A percentile compares a stretch with the other conserved stretches of the same genome.
Conservation (phyloP, 2,329 filamentous ascomycete species). For the Sporothrix globosa region DNA sequence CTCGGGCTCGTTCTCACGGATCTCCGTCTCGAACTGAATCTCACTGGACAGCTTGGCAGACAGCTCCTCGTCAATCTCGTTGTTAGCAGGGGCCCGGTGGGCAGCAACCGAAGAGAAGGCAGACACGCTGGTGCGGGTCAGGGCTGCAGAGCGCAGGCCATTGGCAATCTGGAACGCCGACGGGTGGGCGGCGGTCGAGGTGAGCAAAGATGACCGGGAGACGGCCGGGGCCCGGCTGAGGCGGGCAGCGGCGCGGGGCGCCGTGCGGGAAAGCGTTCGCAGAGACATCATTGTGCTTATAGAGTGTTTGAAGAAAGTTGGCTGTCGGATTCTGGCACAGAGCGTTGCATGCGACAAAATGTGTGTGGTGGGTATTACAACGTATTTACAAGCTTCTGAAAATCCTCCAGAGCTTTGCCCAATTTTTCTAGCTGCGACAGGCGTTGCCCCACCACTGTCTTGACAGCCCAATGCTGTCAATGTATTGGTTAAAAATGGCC, state of each 20-base stretch:
- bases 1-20: conserved; percentile 71
- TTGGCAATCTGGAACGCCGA: conserved; percentile 39
- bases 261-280: conserved; percentile 65
- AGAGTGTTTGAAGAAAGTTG: not conserved
- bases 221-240: conserved; percentile 50
- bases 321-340: conserved; percentile 25
- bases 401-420: conserved; percentile 26
- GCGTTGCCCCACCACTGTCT: conserved; percentile 17
- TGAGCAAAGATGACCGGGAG: conserved; percentile 6
- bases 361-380: no score
- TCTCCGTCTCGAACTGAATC: conserved; percentile 79
- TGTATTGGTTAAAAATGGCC: not conserved
- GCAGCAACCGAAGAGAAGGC: conserved; percentile 55
- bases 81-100: conserved; percentile 47
- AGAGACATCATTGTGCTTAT: conserved; percentile 67
- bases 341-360: conserved; percentile 15
- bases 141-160: conserved; percentile 44
- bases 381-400: conserved; percentile 30
- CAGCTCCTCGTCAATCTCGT: conserved; percentile 75
- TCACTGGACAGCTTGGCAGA: conserved; percentile 83
- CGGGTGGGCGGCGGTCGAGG: conserved; percentile 9
- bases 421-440: conserved; percentile 21
- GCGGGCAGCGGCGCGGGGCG: conserved; percentile 66
- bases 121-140: conserved; percentile 36
- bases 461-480: conserved; percentile 3